Percentiles rank a stretch among this genome's conserved stretches.
These are phyloP conservation scores for Helicostylum pulchrum DNA, from an alignment of 192 early-diverging fungal species.

Conservation along the genomic window DNA sequence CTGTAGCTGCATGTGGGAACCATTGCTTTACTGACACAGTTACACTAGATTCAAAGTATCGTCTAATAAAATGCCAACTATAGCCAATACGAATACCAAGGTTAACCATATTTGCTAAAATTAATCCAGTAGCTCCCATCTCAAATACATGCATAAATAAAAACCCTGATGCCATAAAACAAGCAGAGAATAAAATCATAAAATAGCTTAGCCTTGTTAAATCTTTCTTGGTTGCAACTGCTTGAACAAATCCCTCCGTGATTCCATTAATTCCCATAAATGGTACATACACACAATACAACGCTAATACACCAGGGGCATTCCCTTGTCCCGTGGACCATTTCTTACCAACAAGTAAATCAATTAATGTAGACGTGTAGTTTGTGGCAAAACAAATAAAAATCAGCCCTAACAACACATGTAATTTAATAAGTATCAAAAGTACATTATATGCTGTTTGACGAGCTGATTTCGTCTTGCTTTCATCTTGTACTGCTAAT, in stretches of 20 bases:
- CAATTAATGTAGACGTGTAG: slow-evolving; percentile 67
- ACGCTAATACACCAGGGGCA: slow-evolving; percentile 56
- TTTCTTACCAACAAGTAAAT: slow-evolving; percentile 54
- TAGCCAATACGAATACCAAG: slow-evolving; percentile 75
- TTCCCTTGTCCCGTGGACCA: slow-evolving; percentile 47
- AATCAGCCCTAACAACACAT: slow-evolving; percentile 69
- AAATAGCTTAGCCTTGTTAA: slow-evolving; percentile 61
- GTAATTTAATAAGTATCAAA: slow-evolving; percentile 52
- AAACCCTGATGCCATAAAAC: slow-evolving; percentile 62
- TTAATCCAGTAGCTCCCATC: slow-evolving; percentile 74
- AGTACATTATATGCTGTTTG: slow-evolving; percentile 22
- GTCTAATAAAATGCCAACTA: slow-evolving; percentile 60
- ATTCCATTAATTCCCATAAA: slow-evolving; percentile 95
- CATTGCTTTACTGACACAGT: slow-evolving; percentile 35
- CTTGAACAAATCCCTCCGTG: slow-evolving; percentile 90
- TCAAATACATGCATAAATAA: slow-evolving; percentile 56
- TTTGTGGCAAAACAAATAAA: slow-evolving; percentile 85
- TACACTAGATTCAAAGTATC: slow-evolving; percentile 49
- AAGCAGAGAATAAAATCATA: slow-evolving; percentile 72
- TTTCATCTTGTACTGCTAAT: slow-evolving; percentile 22
- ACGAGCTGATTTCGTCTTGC: slow-evolving; percentile 18
- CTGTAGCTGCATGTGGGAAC: slow-evolving; percentile 41
- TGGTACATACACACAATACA: slow-evolving; percentile 91
- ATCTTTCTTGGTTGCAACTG: slow-evolving; percentile 66
- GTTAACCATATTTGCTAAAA: slow-evolving; percentile 85